Percentiles rank a stretch among this genome's conserved stretches.
These are phyloP conservation scores for Eimeria necatrix DNA, from an alignment of 169 alveolate genomes.

Conservation along the genomic window DNA sequence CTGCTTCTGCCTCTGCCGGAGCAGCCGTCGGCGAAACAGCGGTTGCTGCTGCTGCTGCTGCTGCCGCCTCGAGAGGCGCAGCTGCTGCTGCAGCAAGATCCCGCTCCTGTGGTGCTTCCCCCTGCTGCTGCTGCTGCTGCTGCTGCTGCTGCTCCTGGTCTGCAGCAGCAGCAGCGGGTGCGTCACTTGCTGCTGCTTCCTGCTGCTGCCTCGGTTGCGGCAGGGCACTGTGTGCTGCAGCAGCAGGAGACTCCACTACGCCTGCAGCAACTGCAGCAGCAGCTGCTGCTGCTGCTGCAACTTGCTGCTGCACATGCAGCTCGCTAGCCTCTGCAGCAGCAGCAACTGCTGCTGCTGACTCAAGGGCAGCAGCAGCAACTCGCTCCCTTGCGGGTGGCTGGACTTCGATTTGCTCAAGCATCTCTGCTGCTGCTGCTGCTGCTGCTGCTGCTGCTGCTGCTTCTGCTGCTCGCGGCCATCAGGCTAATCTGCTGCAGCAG, in stretches of 20 bases:
- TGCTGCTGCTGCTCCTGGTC: slow-evolving; percentile 12
- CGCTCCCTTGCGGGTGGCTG: neutral
- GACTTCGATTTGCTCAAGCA: neutral
- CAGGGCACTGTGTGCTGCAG: neutral
- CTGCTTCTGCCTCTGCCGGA: neutral
- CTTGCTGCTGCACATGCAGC: slow-evolving; percentile 41
- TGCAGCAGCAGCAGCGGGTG: slow-evolving; percentile 19
- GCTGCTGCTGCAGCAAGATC: neutral
- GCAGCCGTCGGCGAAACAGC: slow-evolving; percentile 50
- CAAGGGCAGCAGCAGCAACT: neutral
- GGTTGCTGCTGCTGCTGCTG: slow-evolving; percentile 67
- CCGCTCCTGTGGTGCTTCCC: neutral
- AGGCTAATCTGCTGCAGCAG: neutral
- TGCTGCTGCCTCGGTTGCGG: neutral
- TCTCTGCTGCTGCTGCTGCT: neutral
- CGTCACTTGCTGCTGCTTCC: neutral
- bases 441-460: neutral
- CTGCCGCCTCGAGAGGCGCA: slow-evolving; percentile 19
- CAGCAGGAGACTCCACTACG: too few relatives aligned
- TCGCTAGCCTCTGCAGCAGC: slow-evolving; percentile 28
- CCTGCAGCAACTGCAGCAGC: too few relatives aligned
- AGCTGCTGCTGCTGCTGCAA: slow-evolving; percentile 29
- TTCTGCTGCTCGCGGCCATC: neutral
- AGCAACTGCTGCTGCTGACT: neutral
- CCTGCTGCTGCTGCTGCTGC: slow-evolving; percentile 17